Conservation (phyloP, 2,329 filamentous ascomycete species). For the Aspergillus japonicus region DNA sequence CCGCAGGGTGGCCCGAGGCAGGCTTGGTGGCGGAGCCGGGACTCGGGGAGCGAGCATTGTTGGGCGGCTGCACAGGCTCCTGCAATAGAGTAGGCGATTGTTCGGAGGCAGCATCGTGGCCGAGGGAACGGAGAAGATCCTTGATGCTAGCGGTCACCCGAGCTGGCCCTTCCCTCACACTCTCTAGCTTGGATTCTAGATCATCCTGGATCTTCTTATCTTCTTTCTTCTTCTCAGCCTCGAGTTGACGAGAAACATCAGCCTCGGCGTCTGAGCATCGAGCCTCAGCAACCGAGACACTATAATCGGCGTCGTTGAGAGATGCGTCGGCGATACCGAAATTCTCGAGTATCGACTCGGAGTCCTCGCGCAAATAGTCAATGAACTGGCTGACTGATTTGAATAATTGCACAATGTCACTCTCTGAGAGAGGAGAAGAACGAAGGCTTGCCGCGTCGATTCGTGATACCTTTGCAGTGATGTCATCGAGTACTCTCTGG, state of each 20-base stretch:
- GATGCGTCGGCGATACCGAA: constrained; percentile 51
- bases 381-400: constrained; percentile 40
- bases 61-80: constrained; percentile 13
- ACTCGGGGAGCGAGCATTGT: constrained; percentile 21
- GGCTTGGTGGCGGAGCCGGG: constrained; percentile 27
- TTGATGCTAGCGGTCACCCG: constrained; percentile 39
- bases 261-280: constrained; percentile 45
- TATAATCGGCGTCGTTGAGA: constrained; percentile 54
- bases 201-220: constrained; percentile 48
- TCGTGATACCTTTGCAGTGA: constrained; percentile 44
- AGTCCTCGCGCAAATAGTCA: constrained; percentile 43
- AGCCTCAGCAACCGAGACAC: constrained; percentile 55
- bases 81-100: constrained; percentile 12
- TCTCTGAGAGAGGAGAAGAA: constrained; percentile 33
- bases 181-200: constrained; percentile 41
- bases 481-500: constrained; percentile 51
- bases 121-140: constrained; percentile 39
- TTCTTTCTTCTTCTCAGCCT: constrained; percentile 50
- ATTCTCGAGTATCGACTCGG: constrained; percentile 46
- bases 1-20: constrained; percentile 19
- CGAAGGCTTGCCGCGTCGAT: constrained; percentile 36
- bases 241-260: constrained; percentile 44
- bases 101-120: constrained; percentile 28
- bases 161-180: constrained; percentile 40
- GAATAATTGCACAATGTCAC: constrained; percentile 40